These are phyloP conservation scores for Hebeloma cylindrosporum DNA, from an alignment of 768 basidiomycete genomes.

Conservation along the genomic window DNA sequence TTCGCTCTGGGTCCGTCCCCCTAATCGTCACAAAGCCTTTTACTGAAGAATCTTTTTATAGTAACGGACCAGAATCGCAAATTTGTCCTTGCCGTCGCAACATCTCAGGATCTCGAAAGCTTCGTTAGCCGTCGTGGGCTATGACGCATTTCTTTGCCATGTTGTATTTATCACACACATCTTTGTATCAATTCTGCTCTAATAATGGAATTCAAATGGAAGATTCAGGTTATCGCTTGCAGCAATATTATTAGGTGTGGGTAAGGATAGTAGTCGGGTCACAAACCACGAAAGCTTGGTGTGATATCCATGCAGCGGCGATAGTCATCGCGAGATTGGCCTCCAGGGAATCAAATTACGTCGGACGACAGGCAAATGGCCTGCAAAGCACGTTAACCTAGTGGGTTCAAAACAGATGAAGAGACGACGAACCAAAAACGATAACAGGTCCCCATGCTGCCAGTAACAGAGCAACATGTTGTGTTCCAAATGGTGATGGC, in stretches of 20 bases:
- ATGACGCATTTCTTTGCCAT: slow-evolving; percentile 11
- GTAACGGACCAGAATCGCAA: slow-evolving; percentile 83
- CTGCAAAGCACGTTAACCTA: slow-evolving; percentile 21
- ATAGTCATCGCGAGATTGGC: slow-evolving; percentile 9
- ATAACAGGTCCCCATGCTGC: slow-evolving; percentile 60
- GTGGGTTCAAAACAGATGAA: neutral
- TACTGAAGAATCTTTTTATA: slow-evolving; percentile 26
- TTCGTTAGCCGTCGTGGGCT: slow-evolving; percentile 55
- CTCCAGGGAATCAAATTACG: slow-evolving; percentile 40
- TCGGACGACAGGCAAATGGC: slow-evolving; percentile 37
- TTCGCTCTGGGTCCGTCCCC: slow-evolving; percentile 67
- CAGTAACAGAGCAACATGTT: slow-evolving; percentile 60
- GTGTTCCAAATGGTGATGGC: slow-evolving; percentile 61
- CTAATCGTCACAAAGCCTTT: neutral
- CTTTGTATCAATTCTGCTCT: neutral
- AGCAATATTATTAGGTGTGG: neutral
- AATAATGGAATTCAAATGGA: slow-evolving; percentile 4
- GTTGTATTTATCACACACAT: neutral
- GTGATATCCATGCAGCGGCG: neutral
- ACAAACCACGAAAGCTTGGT: neutral
- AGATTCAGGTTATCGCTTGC: neutral
- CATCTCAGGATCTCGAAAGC: slow-evolving; percentile 69
- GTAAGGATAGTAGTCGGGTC: neutral
- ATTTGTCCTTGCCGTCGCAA: slow-evolving; percentile 82
- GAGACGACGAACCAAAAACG: slow-evolving; percentile 45